These are phyloP conservation scores for Ocimum tenuiflorum DNA, from an alignment of 257 asterid species.

Conservation along the genomic window DNA sequence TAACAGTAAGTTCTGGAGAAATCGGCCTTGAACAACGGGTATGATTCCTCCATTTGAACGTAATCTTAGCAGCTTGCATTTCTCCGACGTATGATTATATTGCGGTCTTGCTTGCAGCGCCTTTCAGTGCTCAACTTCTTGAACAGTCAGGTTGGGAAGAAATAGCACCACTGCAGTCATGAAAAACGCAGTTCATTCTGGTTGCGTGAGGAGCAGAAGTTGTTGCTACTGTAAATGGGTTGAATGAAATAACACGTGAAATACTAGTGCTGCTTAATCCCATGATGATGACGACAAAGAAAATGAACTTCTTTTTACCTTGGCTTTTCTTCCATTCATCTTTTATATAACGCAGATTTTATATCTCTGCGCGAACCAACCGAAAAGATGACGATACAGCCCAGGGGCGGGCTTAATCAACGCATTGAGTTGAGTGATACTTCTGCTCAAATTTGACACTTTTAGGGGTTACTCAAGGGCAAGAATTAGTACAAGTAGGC, in stretches of 20 bases:
- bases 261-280: too few species aligned
- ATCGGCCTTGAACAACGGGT: constrained; percentile 63
- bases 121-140: constrained; percentile 68
- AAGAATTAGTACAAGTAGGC: too few species aligned
- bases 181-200: background rate
- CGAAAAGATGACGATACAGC: constrained; percentile 24
- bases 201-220: background rate
- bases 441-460: constrained; percentile 87
- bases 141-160: constrained; percentile 43
- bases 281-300: too few species aligned
- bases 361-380: constrained; percentile 57
- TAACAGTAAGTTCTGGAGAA: constrained; percentile 46
- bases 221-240: constrained; percentile 30
- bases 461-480: too few species aligned
- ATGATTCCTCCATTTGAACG: constrained; percentile 5
- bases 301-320: too few species aligned
- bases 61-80: background rate
- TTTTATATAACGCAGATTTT: too few species aligned
- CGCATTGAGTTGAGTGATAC: too few species aligned
- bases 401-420: too few species aligned
- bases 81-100: background rate
- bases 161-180: constrained; percentile 20
- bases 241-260: background rate
- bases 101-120: constrained; percentile 48
- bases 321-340: too few species aligned